These are phyloP conservation scores for Physcomitrium patens DNA, from an alignment of 225 moss, liverwort and hornwort genomes.

Conservation along the genomic window DNA sequence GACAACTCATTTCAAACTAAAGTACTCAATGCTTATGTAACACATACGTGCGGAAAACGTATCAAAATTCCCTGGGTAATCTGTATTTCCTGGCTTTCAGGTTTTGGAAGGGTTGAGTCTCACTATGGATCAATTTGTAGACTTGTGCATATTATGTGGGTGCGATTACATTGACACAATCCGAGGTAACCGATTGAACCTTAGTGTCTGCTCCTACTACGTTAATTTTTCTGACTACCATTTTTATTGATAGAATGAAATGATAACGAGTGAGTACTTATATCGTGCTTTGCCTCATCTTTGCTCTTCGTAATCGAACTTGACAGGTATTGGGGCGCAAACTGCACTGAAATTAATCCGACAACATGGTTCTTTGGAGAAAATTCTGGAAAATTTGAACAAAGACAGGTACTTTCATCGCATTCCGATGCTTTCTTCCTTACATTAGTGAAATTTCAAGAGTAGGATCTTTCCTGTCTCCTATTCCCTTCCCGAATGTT, in stretches of 20 bases:
- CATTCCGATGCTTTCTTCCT: not conserved
- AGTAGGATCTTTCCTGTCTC: not conserved
- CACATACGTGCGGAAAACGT: not conserved
- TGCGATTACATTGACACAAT: constrained; percentile 99
- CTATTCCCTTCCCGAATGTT: constrained; percentile 18
- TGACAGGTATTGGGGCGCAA: constrained; percentile 83
- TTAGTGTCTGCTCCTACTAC: not conserved
- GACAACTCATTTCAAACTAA: constrained; percentile 17
- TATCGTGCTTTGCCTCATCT: constrained; percentile 17
- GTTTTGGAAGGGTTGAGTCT: constrained; percentile 74
- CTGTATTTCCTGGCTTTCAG: constrained; percentile 45
- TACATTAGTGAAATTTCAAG: not conserved
- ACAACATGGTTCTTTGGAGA: constrained; percentile 84
- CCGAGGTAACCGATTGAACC: constrained; percentile 58
- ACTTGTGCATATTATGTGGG: constrained; percentile 97
- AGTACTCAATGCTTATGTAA: constrained; percentile 6
- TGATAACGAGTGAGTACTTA: not conserved
- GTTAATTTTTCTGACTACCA: not conserved
- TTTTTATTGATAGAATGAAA: not conserved
- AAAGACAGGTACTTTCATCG: constrained; percentile 59
- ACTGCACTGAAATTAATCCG: constrained; percentile 93
- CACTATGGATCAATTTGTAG: constrained; percentile 97
- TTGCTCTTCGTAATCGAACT: not conserved
- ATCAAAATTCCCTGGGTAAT: constrained; percentile 8
- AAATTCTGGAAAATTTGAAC: constrained; percentile 80